A percentile compares a stretch with the other conserved stretches of the same genome.
These are phyloP conservation scores for Aspergillus pseudoglaucus DNA, from an alignment of 2,329 filamentous ascomycete species.

Conservation along the genomic window DNA sequence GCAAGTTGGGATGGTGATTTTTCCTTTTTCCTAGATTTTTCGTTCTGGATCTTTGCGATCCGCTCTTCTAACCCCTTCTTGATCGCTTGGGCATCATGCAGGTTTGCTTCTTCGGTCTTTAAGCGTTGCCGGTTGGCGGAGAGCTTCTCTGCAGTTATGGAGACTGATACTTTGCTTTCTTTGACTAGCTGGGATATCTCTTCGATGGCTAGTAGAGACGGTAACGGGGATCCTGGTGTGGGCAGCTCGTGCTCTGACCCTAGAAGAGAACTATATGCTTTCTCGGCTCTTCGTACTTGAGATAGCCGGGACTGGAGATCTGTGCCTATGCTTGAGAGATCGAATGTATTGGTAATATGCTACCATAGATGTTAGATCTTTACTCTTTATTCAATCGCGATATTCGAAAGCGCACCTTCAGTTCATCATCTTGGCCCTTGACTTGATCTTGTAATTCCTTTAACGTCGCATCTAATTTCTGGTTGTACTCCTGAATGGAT, in stretches of 20 bases:
- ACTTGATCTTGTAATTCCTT: constrained; percentile 56
- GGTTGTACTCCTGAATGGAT: constrained; percentile 28
- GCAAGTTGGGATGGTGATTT: constrained; percentile 57
- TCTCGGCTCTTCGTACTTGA: constrained; percentile 51
- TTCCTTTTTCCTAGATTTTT: constrained; percentile 51
- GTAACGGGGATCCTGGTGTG: constrained; percentile 59
- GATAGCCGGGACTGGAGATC: constrained; percentile 29
- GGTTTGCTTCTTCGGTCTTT: constrained; percentile 39
- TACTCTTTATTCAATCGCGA: not conserved
- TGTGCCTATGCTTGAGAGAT: constrained; percentile 24
- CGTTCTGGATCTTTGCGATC: constrained; percentile 53
- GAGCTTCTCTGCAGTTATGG: constrained; percentile 36
- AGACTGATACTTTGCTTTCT: constrained; percentile 58
- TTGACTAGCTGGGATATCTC: constrained; percentile 58
- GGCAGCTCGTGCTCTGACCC: constrained; percentile 61
- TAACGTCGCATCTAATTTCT: constrained; percentile 57
- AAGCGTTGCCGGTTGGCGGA: constrained; percentile 33
- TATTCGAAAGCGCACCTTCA: constrained; percentile 32
- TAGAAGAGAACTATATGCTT: constrained; percentile 60
- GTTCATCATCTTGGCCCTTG: constrained; percentile 41
- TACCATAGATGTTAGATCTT: constrained; percentile 14
- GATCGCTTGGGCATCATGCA: constrained; percentile 45
- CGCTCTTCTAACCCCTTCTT: constrained; percentile 47
- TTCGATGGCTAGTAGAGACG: constrained; percentile 64
- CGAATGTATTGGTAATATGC: constrained; percentile 24